Evolutionary conservation across 2,329 filamentous ascomycete species (phyloP).

Genomic region (Colletotrichum chrysophilum): DNA sequence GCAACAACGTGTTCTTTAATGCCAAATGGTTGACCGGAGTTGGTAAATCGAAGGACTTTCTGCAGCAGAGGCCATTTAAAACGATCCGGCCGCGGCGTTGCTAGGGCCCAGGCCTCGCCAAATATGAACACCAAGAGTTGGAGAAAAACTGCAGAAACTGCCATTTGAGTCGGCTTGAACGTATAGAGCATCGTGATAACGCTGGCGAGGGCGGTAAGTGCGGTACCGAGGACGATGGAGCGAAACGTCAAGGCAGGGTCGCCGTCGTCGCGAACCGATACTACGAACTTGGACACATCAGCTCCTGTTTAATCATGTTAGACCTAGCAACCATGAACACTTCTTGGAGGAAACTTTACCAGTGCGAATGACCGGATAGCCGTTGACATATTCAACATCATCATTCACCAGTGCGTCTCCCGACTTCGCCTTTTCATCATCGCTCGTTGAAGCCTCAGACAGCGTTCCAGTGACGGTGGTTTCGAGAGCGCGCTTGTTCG

Average conservation of each 20-base stretch:
- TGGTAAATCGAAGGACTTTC: conserved; percentile 14
- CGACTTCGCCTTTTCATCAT: not conserved
- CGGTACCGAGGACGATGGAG: conserved; percentile 23
- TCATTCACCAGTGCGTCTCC: not conserved
- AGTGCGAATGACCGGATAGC: conserved; percentile 16
- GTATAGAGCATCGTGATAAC: conserved; percentile 26
- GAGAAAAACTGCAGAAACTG: conserved; percentile 22
- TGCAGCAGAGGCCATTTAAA: conserved; percentile 1
- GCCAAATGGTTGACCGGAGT: conserved; percentile 22
- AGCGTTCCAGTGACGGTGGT: not conserved
- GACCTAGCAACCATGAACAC: fast-evolving
- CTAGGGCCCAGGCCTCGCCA: conserved; percentile 17
- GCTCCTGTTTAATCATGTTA: not conserved
- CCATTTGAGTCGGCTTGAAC: conserved; percentile 23
- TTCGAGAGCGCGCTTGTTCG: not conserved
- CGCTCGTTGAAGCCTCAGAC: not conserved
- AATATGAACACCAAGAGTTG: conserved; percentile 20
- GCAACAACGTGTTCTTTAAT: conserved; percentile 27
- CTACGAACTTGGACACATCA: conserved; percentile 25
- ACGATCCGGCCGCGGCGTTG: conserved; percentile 12
- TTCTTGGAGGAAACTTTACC: not conserved
- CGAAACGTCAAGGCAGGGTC: conserved; percentile 26
- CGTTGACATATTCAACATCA: not conserved
- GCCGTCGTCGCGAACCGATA: conserved; percentile 24
- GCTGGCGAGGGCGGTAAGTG: conserved; percentile 23